A percentile compares a stretch with the other conserved stretches of the same genome.
These are phyloP conservation scores for Protomyces inundatus DNA, from an alignment of 1,139 yeast genomes.

Conservation along the genomic window DNA sequence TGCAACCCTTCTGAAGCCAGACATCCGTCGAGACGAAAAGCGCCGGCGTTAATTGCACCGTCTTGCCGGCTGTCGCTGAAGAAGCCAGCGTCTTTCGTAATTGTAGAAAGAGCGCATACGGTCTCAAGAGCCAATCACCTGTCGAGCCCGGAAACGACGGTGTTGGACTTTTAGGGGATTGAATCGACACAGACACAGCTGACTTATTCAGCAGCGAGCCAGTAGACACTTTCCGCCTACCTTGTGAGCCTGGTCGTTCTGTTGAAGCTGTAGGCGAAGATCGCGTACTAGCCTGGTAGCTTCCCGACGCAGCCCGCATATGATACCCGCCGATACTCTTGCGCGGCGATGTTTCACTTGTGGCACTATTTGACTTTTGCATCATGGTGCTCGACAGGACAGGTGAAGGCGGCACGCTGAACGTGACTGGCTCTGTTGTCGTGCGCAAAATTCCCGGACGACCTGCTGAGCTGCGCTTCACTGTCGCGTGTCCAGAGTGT, in stretches of 20 bases:
- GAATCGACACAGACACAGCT: no score
- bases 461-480: no score
- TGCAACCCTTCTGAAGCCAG: constrained; percentile 21
- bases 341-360: not conserved
- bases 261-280: no score
- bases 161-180: no score
- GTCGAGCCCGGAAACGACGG: not conserved
- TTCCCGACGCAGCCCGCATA: no score
- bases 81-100: not conserved
- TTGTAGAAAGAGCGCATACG: not conserved
- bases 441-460: not conserved
- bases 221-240: no score
- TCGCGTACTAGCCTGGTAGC: no score
- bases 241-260: no score
- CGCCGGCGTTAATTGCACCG: not conserved
- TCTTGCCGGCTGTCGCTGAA: not conserved
- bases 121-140: not conserved
- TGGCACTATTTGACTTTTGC: not conserved
- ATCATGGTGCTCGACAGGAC: not conserved
- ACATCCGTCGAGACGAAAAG: constrained; percentile 21
- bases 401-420: not conserved
- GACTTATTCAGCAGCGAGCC: no score
- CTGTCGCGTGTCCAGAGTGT: no score
- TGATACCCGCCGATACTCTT: no score
- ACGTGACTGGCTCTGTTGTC: not conserved